Base-by-base conservation (phyloP, 192 early-diverging fungal genomes). In the Podila epigama region DNA sequence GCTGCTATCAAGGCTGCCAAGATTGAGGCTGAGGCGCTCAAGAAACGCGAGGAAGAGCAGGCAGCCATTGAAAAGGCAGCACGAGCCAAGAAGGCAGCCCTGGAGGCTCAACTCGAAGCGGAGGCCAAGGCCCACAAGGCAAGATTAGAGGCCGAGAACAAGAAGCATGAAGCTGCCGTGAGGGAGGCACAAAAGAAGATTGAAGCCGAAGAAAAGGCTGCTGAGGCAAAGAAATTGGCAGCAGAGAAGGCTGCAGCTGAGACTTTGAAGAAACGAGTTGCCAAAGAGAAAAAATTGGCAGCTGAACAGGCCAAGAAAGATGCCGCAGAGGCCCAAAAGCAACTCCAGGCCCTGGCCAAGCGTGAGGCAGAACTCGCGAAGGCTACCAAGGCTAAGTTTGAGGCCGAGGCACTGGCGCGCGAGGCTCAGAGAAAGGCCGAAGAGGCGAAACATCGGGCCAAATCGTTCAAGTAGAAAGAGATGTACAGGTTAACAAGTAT, bases 151-250 rank as follows among this genome's bases (percentile, higher is more conserved):
- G 61, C 61, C 20, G 69, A 71, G 61, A 58, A 58, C 41, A 58
- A 71, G 60, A 71, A 70, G 32, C 60, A 70, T 22, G 54, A 56
- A 15, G 53, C 39, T 0, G 42, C 53, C 16, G 32, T 70, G 40
- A 70, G 63, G 34, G 13, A 11, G 2, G 53, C 68, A 0, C 40
- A 70, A 60, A 53, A 51, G 6, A 70, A 63, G 53, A 70, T 70
- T 10, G 9, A 27, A 5, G 51, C 58, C 0, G 68, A 70, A 42
- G 60, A 70, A 31, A 54, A 62, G 41, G 60, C 18, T 25, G 67
- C 51, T 0, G 31, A 28, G 51, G 41, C 41, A 20, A 70, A 70
- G 42, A 55, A 57, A 2, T 11, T 9, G 13, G 53, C 68, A 0
- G 68, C 51, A 0, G 68, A 70, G 40, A 62, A 70, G 60, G 53